A percentile compares a stretch with the other conserved stretches of the same genome.
Evolutionary conservation across 2,329 filamentous ascomycete species (phyloP).

Genomic region (Bipolaris zeicola): DNA sequence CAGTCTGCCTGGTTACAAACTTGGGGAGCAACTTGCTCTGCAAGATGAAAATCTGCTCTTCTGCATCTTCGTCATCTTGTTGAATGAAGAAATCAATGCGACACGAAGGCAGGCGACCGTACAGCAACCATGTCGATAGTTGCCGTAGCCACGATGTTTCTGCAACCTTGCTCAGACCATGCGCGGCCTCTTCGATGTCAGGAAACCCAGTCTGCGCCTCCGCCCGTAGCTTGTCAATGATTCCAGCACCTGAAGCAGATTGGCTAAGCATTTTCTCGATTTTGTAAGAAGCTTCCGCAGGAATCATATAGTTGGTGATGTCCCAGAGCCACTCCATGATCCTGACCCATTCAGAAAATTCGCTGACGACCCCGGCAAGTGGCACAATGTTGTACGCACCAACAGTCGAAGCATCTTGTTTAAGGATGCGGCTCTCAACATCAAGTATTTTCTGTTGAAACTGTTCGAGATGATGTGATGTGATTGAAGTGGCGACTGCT

Average conservation of each 20-base stretch:
- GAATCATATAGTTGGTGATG: constrained; percentile 70
- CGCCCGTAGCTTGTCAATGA: constrained; percentile 77
- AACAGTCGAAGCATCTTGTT: constrained; percentile 76
- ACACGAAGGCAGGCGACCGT: constrained; percentile 79
- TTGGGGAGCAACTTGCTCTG: constrained; percentile 68
- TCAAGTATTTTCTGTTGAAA: constrained; percentile 86
- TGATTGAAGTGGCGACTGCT: constrained; percentile 80
- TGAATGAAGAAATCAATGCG: constrained; percentile 84
- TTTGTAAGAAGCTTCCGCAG: constrained; percentile 31
- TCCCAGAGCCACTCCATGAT: constrained; percentile 86
- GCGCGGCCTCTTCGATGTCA: constrained; percentile 79
- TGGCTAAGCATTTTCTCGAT: constrained; percentile 19
- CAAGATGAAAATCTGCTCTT: constrained; percentile 38
- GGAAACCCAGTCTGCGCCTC: constrained; percentile 87
- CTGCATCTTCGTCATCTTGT: constrained; percentile 41
- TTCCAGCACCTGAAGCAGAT: constrained; percentile 67
- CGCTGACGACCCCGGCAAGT: constrained; percentile 78
- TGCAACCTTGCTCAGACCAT: constrained; percentile 74
- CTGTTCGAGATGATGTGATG: constrained; percentile 72
- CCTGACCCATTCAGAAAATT: constrained; percentile 87
- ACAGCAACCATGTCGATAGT: constrained; percentile 86
- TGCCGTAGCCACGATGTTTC: constrained; percentile 93
- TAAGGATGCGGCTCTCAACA: constrained; percentile 79
- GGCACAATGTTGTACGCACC: constrained; percentile 94
- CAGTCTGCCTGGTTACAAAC: constrained; percentile 76